Percentiles rank a stretch among this genome's conserved stretches.
Conservation (phyloP, 139 green algal genomes). For the Deuterostichococcus epilithicus region DNA sequence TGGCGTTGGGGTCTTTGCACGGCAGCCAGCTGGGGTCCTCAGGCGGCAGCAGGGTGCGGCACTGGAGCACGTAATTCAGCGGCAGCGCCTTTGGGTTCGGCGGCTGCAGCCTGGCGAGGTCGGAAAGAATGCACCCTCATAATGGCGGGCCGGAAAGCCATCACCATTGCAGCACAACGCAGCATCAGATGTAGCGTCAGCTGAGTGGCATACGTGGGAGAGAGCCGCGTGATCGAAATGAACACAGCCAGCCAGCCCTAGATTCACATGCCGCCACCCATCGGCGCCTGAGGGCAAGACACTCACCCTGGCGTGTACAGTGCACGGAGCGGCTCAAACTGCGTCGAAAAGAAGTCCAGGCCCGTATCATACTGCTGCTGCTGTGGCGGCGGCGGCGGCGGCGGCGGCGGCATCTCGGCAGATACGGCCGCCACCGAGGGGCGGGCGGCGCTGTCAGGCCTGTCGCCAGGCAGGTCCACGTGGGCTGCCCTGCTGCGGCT, state of each 20-base stretch:
- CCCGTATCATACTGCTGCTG: not conserved
- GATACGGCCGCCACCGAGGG: too few relatives aligned
- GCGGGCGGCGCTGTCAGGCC: too few relatives aligned
- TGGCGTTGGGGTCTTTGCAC: conserved; percentile 12
- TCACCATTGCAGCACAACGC: not conserved
- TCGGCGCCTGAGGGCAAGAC: too few relatives aligned
- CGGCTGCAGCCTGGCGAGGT: conserved; percentile 25
- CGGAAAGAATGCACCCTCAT: too few relatives aligned
- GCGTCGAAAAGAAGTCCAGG: conserved; percentile 45
- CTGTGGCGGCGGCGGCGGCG: not conserved
- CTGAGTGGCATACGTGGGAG: too few relatives aligned
- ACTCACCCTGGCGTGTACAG: conserved; percentile 22
- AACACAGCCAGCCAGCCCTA: too few relatives aligned
- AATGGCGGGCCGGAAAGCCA: too few relatives aligned
- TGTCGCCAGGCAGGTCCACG: not conserved
- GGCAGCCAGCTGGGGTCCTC: conserved; percentile 27
- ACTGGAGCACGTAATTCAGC: conserved; percentile 60
- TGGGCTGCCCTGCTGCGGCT: too few relatives aligned
- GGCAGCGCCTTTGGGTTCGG: conserved; percentile 36
- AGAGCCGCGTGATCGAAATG: too few relatives aligned
- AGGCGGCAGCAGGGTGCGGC: conserved; percentile 45
- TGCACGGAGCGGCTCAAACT: conserved; percentile 44
- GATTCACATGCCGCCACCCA: too few relatives aligned
- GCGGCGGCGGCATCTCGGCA: not conserved
- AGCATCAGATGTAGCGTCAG: not conserved